Percentiles rank a stretch among this genome's conserved stretches.
phyloP scores from a whole-genome alignment of 352 stramenopile species.

The Phytophthora pseudosyringae region DNA sequence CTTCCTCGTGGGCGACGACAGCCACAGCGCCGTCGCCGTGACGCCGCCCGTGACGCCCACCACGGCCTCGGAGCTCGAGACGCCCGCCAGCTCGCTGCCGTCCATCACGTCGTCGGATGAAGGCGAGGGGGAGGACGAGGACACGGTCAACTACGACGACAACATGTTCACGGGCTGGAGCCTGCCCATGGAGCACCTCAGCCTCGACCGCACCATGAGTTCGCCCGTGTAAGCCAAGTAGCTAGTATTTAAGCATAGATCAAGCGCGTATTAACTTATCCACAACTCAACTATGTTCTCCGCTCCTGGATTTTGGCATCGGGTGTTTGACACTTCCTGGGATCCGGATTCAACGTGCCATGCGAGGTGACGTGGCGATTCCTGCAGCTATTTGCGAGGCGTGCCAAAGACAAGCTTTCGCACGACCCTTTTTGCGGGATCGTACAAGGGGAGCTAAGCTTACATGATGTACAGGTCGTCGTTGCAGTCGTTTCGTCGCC shows the following conservation, averaged over 20 bases:
- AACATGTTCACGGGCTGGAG: conserved; percentile 34
- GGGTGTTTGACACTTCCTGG: conserved; percentile 4
- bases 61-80: conserved; percentile 32
- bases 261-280: conserved; percentile 26
- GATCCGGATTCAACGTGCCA: background rate
- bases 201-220: conserved; percentile 30
- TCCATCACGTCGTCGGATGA: conserved; percentile 45
- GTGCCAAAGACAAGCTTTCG: conserved; percentile 18
- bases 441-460: background rate
- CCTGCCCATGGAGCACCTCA: conserved; percentile 32
- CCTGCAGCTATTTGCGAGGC: background rate
- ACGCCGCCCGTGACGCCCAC: conserved; percentile 37
- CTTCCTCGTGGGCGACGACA: conserved; percentile 38
- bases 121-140: conserved; percentile 27
- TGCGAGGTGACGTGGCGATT: conserved; percentile 9
- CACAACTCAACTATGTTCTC: background rate
- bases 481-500: conserved; percentile 26
- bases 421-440: conserved; percentile 4
- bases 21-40: conserved; percentile 7
- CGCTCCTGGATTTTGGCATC: conserved; percentile 27
- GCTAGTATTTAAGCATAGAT: conserved; percentile 27
- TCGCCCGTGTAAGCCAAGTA: conserved; percentile 27
- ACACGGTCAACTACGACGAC: conserved; percentile 25
- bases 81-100: conserved; percentile 19
- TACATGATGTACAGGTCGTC: background rate